Conservation (phyloP, 2,329 filamentous ascomycete species). For the Cordyceps cateniannulata region DNA sequence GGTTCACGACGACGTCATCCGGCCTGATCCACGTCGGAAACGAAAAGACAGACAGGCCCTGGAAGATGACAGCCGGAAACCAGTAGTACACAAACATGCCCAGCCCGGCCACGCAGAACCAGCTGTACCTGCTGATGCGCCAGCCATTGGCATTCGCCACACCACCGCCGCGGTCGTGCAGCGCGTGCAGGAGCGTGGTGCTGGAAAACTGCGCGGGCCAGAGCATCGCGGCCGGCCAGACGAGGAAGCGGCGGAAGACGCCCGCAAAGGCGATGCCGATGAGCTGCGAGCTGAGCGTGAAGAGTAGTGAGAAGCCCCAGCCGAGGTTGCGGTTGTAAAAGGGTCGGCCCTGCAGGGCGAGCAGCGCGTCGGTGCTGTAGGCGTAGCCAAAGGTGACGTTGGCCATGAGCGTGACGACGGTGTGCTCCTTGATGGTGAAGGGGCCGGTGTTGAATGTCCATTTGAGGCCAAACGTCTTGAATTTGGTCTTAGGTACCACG, state of each 20-base stretch:
- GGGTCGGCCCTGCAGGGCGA: constrained; percentile 35
- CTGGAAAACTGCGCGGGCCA: constrained; percentile 48
- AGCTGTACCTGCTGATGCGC: constrained; percentile 38
- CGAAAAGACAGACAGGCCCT: constrained; percentile 46
- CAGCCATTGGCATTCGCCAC: constrained; percentile 35
- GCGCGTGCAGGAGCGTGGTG: constrained; percentile 39
- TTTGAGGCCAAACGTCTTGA: constrained; percentile 33
- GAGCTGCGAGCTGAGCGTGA: constrained; percentile 51
- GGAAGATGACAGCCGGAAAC: constrained; percentile 44
- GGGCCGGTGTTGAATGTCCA: constrained; percentile 42
- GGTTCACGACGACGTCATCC: constrained; percentile 46
- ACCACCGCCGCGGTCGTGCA: constrained; percentile 34
- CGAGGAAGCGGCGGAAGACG: constrained; percentile 47
- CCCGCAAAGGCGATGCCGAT: constrained; percentile 57
- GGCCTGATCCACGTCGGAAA: constrained; percentile 51
- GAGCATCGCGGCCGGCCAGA: constrained; percentile 55
- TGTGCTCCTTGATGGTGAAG: constrained; percentile 49
- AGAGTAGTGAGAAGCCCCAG: constrained; percentile 50
- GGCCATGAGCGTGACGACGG: constrained; percentile 48
- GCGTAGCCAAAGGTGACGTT: constrained; percentile 43
- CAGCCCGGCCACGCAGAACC: constrained; percentile 35
- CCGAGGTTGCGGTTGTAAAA: constrained; percentile 42
- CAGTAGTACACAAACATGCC: constrained; percentile 46
- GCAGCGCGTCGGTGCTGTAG: constrained; percentile 35
- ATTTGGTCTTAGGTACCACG: constrained; percentile 33